Evolutionary conservation across 371 early-diverging fungal genomes (phyloP).

Genomic region (Caulochytrium protostelioides): DNA sequence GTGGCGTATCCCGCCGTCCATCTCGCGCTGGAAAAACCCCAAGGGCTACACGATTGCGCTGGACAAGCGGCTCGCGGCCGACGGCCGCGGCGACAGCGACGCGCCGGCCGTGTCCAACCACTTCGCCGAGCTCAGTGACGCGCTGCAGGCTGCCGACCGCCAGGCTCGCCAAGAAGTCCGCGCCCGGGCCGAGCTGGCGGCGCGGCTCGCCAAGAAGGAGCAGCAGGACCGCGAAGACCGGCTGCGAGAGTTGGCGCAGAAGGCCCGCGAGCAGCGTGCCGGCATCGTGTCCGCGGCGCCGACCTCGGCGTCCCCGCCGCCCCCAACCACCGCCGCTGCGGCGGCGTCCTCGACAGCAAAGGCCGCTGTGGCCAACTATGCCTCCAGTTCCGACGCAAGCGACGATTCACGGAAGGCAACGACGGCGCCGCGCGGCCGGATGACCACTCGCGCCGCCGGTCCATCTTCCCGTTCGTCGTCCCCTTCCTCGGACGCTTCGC

Average conservation of each 20-base stretch:
- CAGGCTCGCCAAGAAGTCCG: slow-evolving; percentile 85
- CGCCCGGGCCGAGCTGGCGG: slow-evolving; percentile 66
- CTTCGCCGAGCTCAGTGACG: slow-evolving; percentile 86
- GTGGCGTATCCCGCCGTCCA: slow-evolving; percentile 92
- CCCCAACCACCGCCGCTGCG: slow-evolving; percentile 4
- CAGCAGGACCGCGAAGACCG: slow-evolving; percentile 81
- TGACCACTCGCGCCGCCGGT: too few species aligned
- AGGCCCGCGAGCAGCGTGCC: slow-evolving; percentile 56
- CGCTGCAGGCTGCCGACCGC: slow-evolving; percentile 75
- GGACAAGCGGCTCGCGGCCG: slow-evolving; percentile 91
- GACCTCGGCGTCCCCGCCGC: neutral
- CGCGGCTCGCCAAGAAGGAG: slow-evolving; percentile 78
- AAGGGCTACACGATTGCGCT: slow-evolving; percentile 94
- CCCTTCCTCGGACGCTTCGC: too few species aligned
- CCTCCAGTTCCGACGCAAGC: neutral
- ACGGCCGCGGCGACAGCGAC: slow-evolving; percentile 86
- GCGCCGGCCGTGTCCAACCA: slow-evolving; percentile 35
- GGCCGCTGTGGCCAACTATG: neutral
- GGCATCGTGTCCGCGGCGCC: slow-evolving; percentile 8
- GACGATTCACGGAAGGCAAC: slow-evolving; percentile 1
- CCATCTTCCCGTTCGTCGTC: too few species aligned
- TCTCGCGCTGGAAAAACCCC: slow-evolving; percentile 96
- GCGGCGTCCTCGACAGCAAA: slow-evolving; percentile 3
- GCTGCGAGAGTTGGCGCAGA: slow-evolving; percentile 65
- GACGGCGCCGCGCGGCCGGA: slow-evolving; percentile 3